Evolutionary conservation across 164 flowering plant species (phyloP), one percentile per base, ranked within the genome.

Genomic region (Saururus chinensis): DNA sequence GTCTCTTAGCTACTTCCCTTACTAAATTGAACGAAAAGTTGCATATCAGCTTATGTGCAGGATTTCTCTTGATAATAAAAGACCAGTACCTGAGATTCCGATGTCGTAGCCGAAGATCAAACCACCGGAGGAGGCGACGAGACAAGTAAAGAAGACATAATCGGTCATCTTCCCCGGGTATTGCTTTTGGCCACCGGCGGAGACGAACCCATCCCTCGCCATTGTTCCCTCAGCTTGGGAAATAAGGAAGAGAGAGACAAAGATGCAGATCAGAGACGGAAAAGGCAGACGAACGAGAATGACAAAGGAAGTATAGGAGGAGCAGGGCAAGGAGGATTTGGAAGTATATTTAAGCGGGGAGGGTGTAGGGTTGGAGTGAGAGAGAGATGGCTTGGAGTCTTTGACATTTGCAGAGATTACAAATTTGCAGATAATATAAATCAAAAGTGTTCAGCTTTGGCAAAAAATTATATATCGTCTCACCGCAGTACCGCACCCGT

Each of bases 121-220:
- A 41, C 77, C 77, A 7, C 77, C 77, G 24, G 59, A 48, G n/a
- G 77, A 70, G 2, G 69, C 71, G 11, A 70, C 26, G 26, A 74
- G 9, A 45, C 77, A 70, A 17, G 73, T 58, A 1, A 60, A 35
- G 30, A 58, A 49, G 17, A 70, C 73, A 42, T 22, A 53, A 9
- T 17, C 9, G 8, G 70, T 70, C 51, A 70, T 23, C 56, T 40
- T 53, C 23, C 70, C 73, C 10, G 88, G 82, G 52, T 85, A 87
- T 54, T 60, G 77, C 61, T 69, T 75, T 19, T 71, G 65, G n/a
- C 7, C 66, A 5, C 35, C 13, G 14, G 71, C 37, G 1, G 56
- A 62, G 20, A 75, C 60, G 1, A 76, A 74, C n/a, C 70, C 81
- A 25, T 72, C 87, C 7, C 82, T 81, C 20, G 85, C 79, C 87